These are phyloP conservation scores for Peronospora destructor DNA, from an alignment of 352 stramenopile genomes.

Conservation along the genomic window DNA sequence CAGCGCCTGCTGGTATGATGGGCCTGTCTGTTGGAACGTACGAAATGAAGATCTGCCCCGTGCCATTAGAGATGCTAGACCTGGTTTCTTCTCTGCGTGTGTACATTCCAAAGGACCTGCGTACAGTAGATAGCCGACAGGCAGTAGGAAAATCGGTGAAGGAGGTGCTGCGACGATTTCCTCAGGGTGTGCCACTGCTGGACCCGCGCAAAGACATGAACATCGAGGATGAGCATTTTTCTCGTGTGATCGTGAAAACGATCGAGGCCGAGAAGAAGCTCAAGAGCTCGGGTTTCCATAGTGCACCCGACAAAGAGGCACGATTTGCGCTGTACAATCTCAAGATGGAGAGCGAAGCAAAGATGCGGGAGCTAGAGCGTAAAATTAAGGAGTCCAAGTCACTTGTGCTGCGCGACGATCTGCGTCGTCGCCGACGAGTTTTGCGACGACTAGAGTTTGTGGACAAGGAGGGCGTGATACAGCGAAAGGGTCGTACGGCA, in stretches of 20 bases:
- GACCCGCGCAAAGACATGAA: constrained; percentile 93
- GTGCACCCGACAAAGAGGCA: constrained; percentile 62
- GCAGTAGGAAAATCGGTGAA: constrained; percentile 73
- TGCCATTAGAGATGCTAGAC: constrained; percentile 73
- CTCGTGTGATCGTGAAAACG: constrained; percentile 83
- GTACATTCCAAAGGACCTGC: constrained; percentile 81
- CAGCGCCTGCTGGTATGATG: constrained; percentile 53
- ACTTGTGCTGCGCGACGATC: constrained; percentile 93
- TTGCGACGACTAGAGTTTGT: constrained; percentile 95
- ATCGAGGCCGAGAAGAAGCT: constrained; percentile 70
- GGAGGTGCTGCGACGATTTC: constrained; percentile 69
- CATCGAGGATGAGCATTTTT: constrained; percentile 89
- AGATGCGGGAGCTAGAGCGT: constrained; percentile 88
- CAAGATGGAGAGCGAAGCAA: constrained; percentile 89
- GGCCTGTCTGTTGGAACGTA: constrained; percentile 41
- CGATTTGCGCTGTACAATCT: constrained; percentile 86
- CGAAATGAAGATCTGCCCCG: constrained; percentile 83
- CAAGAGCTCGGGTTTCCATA: constrained; percentile 56
- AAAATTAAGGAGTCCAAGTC: constrained; percentile 93
- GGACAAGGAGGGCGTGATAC: constrained; percentile 93
- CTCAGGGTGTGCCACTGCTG: constrained; percentile 84
- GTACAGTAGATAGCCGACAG: constrained; percentile 63
- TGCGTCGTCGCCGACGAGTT: constrained; percentile 94
- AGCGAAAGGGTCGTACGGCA: constrained; percentile 97
- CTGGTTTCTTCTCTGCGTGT: constrained; percentile 73